Conservation (phyloP, 495 filamentous ascomycete species). For the Penicillium atrosanguineum region DNA sequence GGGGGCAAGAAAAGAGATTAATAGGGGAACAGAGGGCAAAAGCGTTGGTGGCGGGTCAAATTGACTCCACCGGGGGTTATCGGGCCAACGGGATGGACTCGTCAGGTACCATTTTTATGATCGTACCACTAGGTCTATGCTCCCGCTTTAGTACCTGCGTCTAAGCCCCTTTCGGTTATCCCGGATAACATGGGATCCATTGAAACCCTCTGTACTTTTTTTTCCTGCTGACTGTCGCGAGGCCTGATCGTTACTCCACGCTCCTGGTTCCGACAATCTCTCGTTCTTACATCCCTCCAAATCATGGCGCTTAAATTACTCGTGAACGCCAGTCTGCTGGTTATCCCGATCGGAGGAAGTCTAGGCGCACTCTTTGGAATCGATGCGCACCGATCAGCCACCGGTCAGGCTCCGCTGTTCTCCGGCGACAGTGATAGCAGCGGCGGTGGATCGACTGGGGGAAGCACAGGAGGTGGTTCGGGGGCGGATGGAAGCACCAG, state of each 20-base stretch:
- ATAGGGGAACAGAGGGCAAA: too few relatives aligned
- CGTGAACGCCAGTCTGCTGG: conserved; percentile 36
- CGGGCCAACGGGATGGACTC: not conserved
- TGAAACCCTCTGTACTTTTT: not conserved
- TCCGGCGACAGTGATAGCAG: conserved; percentile 8
- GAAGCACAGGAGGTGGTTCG: conserved; percentile 16
- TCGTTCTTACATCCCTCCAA: not conserved
- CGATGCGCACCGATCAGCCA: conserved; percentile 33
- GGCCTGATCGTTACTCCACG: not conserved
- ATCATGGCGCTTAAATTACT: conserved; percentile 29
- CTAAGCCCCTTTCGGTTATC: conserved; percentile 11
- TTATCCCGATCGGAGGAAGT: conserved; percentile 38
- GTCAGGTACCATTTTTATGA: not conserved
- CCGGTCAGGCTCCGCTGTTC: conserved; percentile 28
- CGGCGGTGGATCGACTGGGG: not conserved
- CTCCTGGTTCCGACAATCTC: not conserved
- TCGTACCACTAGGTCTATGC: not conserved
- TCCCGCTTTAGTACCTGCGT: conserved; percentile 15
- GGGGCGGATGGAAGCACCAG: conserved; percentile 9
- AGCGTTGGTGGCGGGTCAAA: conserved; percentile 3
- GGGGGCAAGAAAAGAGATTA: not conserved
- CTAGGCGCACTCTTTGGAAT: conserved; percentile 39
- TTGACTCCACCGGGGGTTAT: not conserved
- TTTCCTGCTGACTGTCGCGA: not conserved
- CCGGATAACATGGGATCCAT: not conserved